Evolutionary conservation across 2,329 filamentous ascomycete species (phyloP), one percentile per base, ranked within the genome.

Genomic region (Fusarium liriodendri): DNA sequence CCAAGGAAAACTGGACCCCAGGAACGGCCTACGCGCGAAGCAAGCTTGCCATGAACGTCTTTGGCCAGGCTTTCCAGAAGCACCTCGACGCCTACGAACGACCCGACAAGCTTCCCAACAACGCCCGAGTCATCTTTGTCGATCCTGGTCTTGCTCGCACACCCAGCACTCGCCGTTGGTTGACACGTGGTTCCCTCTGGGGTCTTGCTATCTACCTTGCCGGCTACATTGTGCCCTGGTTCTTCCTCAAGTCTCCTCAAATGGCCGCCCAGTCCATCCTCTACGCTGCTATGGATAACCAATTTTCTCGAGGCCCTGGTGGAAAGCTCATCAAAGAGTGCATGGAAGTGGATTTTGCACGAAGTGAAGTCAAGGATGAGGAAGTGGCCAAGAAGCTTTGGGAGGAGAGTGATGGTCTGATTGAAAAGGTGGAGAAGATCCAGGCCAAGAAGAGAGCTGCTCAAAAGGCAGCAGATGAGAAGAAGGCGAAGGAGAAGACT

Each of bases 51-150:
- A 87, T 98, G 54, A 97, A 96, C 87, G 91, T 93, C 18, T 98
- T 99, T 80, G 95, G 94, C 0, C 89, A 93, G 58, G 93, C 96
- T 10, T 98, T 96, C 81, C 96, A 98, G 84, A 97, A 97, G 81
- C 96, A 98, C 81, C 87, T 99, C 55, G 92, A 95, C 75, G 86
- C 92, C 3, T 97, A 97, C 83, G 90, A 94, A 78, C 89, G 97
- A 27, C 95, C 95, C 0, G 97, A 99, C 80, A 89, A 92, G 71
- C 86, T 94, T 57, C 95, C 95, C 1, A 93, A 92, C 85, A 98
- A 95, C 76, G 89, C 95, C 5, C 90, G 94, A 37, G 95, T 98
- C 54, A 87, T 98, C 59, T 89, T 98, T 67, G 94, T 95, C 3
- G 96, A 99, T 78, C 97, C 97, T 0, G 96, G 97, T 22, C 90